Evolutionary conservation across 2,329 filamentous ascomycete species (phyloP).

Genomic region (Apiospora sp.): DNA sequence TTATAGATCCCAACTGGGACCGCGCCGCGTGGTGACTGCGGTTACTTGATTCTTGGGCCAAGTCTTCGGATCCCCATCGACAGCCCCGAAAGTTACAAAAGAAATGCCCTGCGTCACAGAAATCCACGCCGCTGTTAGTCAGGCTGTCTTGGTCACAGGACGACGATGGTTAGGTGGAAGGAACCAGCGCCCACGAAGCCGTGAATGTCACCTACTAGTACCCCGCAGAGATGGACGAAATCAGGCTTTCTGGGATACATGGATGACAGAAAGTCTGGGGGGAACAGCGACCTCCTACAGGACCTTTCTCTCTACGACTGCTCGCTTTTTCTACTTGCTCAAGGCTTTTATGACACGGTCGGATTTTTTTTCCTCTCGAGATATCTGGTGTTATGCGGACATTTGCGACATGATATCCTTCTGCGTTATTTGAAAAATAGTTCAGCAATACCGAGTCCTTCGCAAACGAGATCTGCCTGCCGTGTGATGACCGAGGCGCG

Average conservation of each 20-base stretch:
- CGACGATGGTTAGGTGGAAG: neutral
- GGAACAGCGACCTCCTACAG: slow-evolving; percentile 6
- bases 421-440: slow-evolving; percentile 7
- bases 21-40: slow-evolving; percentile 80
- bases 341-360: neutral
- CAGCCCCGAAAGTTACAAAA: slow-evolving; percentile 54
- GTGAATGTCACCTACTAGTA: slow-evolving; percentile 5
- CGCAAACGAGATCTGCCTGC: neutral
- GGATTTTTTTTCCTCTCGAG: neutral
- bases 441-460: slow-evolving; percentile 1
- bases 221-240: neutral
- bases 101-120: slow-evolving; percentile 40
- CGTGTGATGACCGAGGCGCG: neutral
- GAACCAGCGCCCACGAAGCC: neutral
- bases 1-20: slow-evolving; percentile 84
- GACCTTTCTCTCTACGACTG: neutral
- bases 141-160: slow-evolving; percentile 23
- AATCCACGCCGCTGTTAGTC: neutral
- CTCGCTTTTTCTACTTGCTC: neutral
- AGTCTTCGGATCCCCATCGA: slow-evolving; percentile 37
- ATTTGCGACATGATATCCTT: slow-evolving; percentile 21
- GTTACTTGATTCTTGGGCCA: slow-evolving; percentile 43
- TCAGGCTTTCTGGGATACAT: neutral
- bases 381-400: slow-evolving; percentile 14
- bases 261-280: slow-evolving; percentile 1